Evolutionary conservation across 495 filamentous ascomycete genomes (phyloP).

Genomic region (Podospora anserina): DNA sequence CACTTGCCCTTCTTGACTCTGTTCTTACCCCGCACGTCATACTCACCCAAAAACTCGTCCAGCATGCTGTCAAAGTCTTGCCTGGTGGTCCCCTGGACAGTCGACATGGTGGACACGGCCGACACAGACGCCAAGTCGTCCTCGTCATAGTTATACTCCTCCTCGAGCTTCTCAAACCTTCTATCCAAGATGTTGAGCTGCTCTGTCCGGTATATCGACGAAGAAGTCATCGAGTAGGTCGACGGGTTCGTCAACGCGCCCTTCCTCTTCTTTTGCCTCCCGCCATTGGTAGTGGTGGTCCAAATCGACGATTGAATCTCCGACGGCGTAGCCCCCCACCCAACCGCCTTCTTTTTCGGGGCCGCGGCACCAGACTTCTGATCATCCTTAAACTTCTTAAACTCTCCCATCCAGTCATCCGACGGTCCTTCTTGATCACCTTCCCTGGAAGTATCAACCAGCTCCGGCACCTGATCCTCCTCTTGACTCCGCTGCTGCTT

Average conservation of each 20-base stretch:
- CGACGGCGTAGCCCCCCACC: slow-evolving; percentile 48
- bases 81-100: slow-evolving; percentile 55
- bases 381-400: slow-evolving; percentile 83
- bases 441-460: slow-evolving; percentile 41
- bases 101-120: slow-evolving; percentile 47
- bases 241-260: slow-evolving; percentile 86
- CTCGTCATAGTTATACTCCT: slow-evolving; percentile 73
- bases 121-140: slow-evolving; percentile 51
- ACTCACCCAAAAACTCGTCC: slow-evolving; percentile 85
- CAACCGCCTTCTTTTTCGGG: slow-evolving; percentile 33
- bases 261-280: slow-evolving; percentile 82
- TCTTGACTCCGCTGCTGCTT: slow-evolving; percentile 19
- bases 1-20: slow-evolving; percentile 78
- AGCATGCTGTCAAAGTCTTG: slow-evolving; percentile 82
- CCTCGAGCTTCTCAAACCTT: slow-evolving; percentile 87
- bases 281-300: slow-evolving; percentile 72
- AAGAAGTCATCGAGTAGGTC: slow-evolving; percentile 94
- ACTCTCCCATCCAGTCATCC: slow-evolving; percentile 83
- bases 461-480: slow-evolving; percentile 49
- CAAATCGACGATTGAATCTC: slow-evolving; percentile 70
- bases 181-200: slow-evolving; percentile 81
- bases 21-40: slow-evolving; percentile 74
- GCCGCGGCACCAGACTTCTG: slow-evolving; percentile 42
- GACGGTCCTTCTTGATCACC: slow-evolving; percentile 40
- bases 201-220: slow-evolving; percentile 81